phyloP scores from a whole-genome alignment of 2,329 filamentous ascomycete genomes.

The Stagonosporopsis rhizophila region DNA sequence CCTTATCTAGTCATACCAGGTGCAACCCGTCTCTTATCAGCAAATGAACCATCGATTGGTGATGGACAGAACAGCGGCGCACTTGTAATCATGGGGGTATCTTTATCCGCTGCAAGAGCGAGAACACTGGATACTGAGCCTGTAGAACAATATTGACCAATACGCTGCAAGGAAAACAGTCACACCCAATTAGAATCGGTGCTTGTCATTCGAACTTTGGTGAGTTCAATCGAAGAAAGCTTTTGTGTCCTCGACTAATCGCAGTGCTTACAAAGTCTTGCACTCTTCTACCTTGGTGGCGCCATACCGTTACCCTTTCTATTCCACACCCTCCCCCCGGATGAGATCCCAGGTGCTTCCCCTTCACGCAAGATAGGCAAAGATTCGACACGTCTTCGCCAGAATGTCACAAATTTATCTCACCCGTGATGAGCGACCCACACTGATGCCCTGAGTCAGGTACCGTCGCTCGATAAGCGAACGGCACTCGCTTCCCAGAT shows the following conservation, averaged over 20 bases:
- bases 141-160: background rate
- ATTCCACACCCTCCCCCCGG: too few relatives aligned
- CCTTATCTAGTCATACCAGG: background rate
- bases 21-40: background rate
- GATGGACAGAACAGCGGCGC: background rate
- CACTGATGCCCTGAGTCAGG: background rate
- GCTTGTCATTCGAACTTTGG: too few relatives aligned
- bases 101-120: background rate
- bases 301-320: background rate
- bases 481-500: slow-evolving; percentile 10
- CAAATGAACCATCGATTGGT: background rate
- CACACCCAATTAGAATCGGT: background rate
- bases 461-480: slow-evolving; percentile 15
- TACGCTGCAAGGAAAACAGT: too few relatives aligned
- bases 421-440: background rate
- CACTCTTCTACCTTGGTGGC: too few relatives aligned
- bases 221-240: too few relatives aligned
- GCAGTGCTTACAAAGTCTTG: too few relatives aligned
- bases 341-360: background rate
- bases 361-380: background rate
- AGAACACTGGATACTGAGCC: background rate
- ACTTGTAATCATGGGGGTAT: background rate
- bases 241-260: too few relatives aligned
- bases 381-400: background rate
- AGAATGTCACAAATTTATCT: background rate